These are phyloP conservation scores for Ceratobasidium papillatum DNA, from an alignment of 1,284 basidiomycete genomes.

Conservation along the genomic window DNA sequence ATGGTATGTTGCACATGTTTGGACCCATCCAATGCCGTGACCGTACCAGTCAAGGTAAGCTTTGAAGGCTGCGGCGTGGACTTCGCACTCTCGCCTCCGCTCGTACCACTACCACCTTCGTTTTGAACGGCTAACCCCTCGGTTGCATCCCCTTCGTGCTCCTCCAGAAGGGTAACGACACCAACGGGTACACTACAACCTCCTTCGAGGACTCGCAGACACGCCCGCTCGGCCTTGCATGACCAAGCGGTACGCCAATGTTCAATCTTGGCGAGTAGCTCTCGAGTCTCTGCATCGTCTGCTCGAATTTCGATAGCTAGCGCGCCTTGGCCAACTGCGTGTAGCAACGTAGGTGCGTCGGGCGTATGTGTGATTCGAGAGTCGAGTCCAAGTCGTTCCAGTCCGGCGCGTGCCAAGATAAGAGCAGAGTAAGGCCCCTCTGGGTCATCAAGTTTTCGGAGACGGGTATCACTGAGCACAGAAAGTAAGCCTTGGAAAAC, in stretches of 20 bases:
- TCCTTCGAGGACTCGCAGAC: slow-evolving; percentile 89
- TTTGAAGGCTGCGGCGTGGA: slow-evolving; percentile 48
- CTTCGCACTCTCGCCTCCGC: slow-evolving; percentile 47
- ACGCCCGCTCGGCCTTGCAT: slow-evolving; percentile 85
- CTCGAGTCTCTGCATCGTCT: slow-evolving; percentile 68
- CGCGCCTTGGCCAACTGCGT: slow-evolving; percentile 96
- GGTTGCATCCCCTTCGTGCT: slow-evolving; percentile 42
- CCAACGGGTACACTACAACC: slow-evolving; percentile 99
- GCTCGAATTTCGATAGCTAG: slow-evolving; percentile 87
- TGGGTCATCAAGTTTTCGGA: slow-evolving; percentile 89
- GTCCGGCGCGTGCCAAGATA: slow-evolving; percentile 93
- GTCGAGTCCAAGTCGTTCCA: slow-evolving; percentile 83
- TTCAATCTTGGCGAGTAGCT: slow-evolving; percentile 71
- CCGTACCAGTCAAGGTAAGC: slow-evolving; percentile 77
- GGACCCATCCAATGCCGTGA: slow-evolving; percentile 79
- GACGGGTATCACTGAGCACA: slow-evolving; percentile 76
- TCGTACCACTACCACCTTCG: slow-evolving; percentile 52
- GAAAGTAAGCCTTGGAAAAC: slow-evolving; percentile 18
- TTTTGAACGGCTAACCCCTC: slow-evolving; percentile 4
- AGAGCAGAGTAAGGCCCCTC: slow-evolving; percentile 87
- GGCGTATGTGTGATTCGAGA: slow-evolving; percentile 83
- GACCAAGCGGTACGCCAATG: slow-evolving; percentile 80
- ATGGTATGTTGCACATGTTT: slow-evolving; percentile 72
- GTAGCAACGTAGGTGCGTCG: slow-evolving; percentile 75
- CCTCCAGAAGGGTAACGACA: slow-evolving; percentile 59